Percentiles rank a stretch among this genome's conserved stretches.
Evolutionary conservation across 345 rosid genomes (phyloP).

Genomic region (Ceriops zippeliana): DNA sequence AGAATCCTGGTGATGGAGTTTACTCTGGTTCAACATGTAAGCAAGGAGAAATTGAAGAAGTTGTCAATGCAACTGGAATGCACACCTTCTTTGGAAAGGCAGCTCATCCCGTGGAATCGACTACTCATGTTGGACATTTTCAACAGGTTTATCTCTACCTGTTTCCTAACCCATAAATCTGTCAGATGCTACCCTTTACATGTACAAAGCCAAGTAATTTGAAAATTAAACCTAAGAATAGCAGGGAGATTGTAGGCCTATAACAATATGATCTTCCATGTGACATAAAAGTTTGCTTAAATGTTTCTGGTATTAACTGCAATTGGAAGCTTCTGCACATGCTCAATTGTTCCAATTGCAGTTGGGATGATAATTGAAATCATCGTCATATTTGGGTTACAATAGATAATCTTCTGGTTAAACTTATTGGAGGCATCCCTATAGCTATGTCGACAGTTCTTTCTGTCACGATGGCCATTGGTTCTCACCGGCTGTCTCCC

Average conservation of each 20-base stretch:
- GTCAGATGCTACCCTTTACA: neutral
- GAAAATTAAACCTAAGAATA: too few relatives aligned
- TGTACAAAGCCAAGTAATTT: neutral
- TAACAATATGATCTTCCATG: constrained; percentile 22
- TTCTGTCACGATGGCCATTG: constrained; percentile 95
- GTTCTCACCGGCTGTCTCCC: constrained; percentile 81
- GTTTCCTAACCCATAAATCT: neutral
- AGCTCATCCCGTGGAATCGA: constrained; percentile 42
- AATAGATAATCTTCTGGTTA: constrained; percentile 82
- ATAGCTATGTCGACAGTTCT: constrained; percentile 98
- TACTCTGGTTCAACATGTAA: constrained; percentile 44
- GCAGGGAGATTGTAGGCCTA: too few relatives aligned
- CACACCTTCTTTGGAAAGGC: constrained; percentile 42
- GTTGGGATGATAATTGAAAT: constrained; percentile 71
- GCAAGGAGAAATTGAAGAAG: constrained; percentile 42
- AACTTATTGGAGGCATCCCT: constrained; percentile 94
- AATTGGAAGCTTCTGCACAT: constrained; percentile 91
- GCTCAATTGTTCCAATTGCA: constrained; percentile 87
- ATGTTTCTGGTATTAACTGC: constrained; percentile 64
- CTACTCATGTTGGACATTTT: constrained; percentile 36
- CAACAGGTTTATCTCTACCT: constrained; percentile 18
- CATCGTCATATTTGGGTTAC: constrained; percentile 48
- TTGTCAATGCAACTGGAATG: constrained; percentile 40
- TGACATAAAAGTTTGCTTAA: constrained; percentile 5
- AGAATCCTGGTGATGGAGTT: constrained; percentile 34